Base-by-base conservation (phyloP, 176 grass and related monocot species). In the Zizania latifolia region DNA sequence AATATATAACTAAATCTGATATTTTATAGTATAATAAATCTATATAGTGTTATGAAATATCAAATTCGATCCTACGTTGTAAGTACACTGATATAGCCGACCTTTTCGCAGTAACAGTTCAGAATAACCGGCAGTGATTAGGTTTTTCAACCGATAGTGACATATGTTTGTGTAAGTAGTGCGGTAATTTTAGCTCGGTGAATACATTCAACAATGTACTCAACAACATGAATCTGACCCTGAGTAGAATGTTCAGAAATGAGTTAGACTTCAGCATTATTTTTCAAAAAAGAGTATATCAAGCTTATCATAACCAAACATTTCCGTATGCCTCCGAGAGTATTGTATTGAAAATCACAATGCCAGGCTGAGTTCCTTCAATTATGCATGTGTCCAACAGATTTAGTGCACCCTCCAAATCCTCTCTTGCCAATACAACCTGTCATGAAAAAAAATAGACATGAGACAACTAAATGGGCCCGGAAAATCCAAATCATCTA, bases 151-250 rank as follows among this genome's bases (percentile, higher is more conserved):
- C n/a, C n/a, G n/a, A n/a, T n/a, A n/a, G n/a, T n/a, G n/a, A n/a
- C n/a, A n/a, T n/a, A n/a, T n/a, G n/a, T n/a, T n/a, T n/a, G n/a
- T n/a, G n/a, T n/a, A n/a, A n/a, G n/a, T n/a, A n/a, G n/a, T n/a
- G n/a, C n/a, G n/a, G n/a, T n/a, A n/a, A 98, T 80, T 83, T 76
- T 90, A 10, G 76, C 78, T 85, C 57, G 62, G 32, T 76, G 89
- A 35, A 94, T 77, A 45, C 45, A 36, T 57, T 98, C 91, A 62
- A 94, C 16, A 48, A 98, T 58, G 71, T 67, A 74, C 65, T 98
- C 94, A 64, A 94, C 14, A 6, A 94, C 43, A 81, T 94, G 80
- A 82, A 98, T 89, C 80, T 76, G 79, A 61, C 86, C 86, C 89
- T 98, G 83, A 61, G 32, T 78, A 86, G 68, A 77, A 83, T 83